Evolutionary conservation across 257 asterid genomes (phyloP).

Genomic region (Solanum neorickii): DNA sequence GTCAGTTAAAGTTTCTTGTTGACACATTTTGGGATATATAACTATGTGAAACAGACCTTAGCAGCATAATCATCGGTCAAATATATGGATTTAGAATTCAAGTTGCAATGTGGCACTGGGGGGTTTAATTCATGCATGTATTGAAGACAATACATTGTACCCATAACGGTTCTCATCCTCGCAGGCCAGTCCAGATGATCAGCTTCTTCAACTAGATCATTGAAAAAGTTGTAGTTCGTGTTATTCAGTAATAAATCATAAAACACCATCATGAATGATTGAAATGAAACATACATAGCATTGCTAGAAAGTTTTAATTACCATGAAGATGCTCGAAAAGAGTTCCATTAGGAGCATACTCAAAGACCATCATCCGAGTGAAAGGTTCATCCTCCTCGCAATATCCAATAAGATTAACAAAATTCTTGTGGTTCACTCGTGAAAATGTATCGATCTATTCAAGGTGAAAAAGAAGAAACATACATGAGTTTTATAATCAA

Average conservation of each 20-base stretch:
- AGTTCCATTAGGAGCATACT: slow-evolving; percentile 90
- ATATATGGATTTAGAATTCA: slow-evolving; percentile 55
- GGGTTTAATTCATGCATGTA: slow-evolving; percentile 74
- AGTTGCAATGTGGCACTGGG: slow-evolving; percentile 50
- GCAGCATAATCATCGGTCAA: slow-evolving; percentile 95
- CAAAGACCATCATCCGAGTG: slow-evolving; percentile 83
- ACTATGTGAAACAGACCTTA: slow-evolving; percentile 27
- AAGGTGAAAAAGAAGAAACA: neutral
- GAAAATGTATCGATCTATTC: slow-evolving; percentile 30
- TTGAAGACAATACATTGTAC: slow-evolving; percentile 68
- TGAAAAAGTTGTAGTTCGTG: neutral
- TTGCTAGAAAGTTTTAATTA: slow-evolving; percentile 7
- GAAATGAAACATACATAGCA: neutral
- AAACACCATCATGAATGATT: neutral
- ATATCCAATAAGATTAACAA: slow-evolving; percentile 66
- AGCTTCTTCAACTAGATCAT: slow-evolving; percentile 58
- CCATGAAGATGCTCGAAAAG: slow-evolving; percentile 85
- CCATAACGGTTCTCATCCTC: slow-evolving; percentile 65
- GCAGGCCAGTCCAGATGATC: slow-evolving; percentile 83
- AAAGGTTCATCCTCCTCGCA: slow-evolving; percentile 69
- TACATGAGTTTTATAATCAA: neutral
- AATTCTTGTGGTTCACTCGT: slow-evolving; percentile 68
- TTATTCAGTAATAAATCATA: neutral
- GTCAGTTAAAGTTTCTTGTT: neutral
- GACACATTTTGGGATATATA: neutral